These are phyloP conservation scores for Senna tora DNA, from an alignment of 306 rosid genomes.

Conservation along the genomic window DNA sequence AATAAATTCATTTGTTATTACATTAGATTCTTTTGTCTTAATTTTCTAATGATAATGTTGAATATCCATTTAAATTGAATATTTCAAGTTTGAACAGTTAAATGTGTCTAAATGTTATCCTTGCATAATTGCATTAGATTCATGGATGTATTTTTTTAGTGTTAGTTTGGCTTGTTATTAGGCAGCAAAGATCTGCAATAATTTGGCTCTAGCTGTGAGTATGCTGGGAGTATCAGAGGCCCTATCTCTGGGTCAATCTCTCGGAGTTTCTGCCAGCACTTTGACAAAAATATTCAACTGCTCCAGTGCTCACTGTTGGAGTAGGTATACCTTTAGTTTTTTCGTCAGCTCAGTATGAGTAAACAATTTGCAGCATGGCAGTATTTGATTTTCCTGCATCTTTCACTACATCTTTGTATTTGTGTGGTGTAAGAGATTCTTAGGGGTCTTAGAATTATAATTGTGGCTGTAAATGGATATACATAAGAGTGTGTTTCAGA, in stretches of 20 bases:
- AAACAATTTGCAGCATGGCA: background rate
- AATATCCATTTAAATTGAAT: background rate
- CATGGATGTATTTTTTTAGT: constrained; percentile 16
- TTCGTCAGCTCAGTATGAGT: constrained; percentile 12
- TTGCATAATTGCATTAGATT: constrained; percentile 5
- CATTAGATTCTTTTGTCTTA: background rate
- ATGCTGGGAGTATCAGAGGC: constrained; percentile 98
- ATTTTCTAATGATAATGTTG: background rate
- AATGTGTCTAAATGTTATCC: background rate
- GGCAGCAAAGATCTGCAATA: constrained; percentile 97
- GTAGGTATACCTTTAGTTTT: constrained; percentile 66
- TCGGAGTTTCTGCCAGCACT: constrained; percentile 78
- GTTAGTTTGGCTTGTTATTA: constrained; percentile 40
- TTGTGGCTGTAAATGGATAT: background rate
- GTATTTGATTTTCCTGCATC: constrained; percentile 1
- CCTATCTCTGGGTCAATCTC: constrained; percentile 85
- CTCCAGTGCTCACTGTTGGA: constrained; percentile 97
- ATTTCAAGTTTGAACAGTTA: background rate
- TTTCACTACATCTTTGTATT: background rate
- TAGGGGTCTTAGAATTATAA: background rate
- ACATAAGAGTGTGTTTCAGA: background rate
- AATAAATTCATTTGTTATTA: background rate
- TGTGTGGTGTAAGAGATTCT: constrained; percentile 20
- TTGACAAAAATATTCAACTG: constrained; percentile 83
- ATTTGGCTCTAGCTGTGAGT: constrained; percentile 91